A percentile compares a stretch with the other conserved stretches of the same genome.
These are phyloP conservation scores for Xanthoparmelia taractica DNA, from an alignment of 495 filamentous ascomycete genomes.

Conservation along the genomic window DNA sequence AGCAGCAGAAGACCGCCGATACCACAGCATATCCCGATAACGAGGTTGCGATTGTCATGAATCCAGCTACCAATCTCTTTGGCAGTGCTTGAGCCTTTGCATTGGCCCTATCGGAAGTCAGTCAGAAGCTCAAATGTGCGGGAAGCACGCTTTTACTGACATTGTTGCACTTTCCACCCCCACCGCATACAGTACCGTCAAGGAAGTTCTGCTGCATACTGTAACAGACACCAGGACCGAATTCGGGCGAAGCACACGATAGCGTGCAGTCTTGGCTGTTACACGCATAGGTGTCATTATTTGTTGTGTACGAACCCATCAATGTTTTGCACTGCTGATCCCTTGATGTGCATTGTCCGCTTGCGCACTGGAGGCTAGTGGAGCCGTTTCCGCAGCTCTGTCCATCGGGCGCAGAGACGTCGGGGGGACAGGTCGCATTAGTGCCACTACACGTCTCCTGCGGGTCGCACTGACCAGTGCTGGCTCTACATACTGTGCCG, in stretches of 20 bases:
- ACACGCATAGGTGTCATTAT: conserved; percentile 79
- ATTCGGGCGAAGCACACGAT: conserved; percentile 64
- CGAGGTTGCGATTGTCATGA: conserved; percentile 59
- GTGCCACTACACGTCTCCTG: conserved; percentile 73
- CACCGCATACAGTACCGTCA: conserved; percentile 81
- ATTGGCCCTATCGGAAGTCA: conserved; percentile 43
- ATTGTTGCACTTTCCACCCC: conserved; percentile 70
- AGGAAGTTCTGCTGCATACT: conserved; percentile 85
- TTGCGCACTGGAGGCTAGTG: conserved; percentile 66
- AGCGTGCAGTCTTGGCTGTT: conserved; percentile 63
- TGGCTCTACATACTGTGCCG: conserved; percentile 67
- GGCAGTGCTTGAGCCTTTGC: conserved; percentile 52
- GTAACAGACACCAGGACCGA: conserved; percentile 57
- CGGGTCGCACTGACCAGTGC: conserved; percentile 73
- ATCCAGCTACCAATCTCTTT: conserved; percentile 62
- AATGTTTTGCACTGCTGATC: conserved; percentile 82
- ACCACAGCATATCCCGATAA: conserved; percentile 63
- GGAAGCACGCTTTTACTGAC: conserved; percentile 28
- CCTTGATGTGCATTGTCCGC: conserved; percentile 90
- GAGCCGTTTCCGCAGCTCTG: conserved; percentile 51
- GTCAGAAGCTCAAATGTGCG: not conserved
- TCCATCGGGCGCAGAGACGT: conserved; percentile 64
- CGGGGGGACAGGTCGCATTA: conserved; percentile 62
- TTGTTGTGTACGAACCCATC: conserved; percentile 68
- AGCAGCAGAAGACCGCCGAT: conserved; percentile 63